Evolutionary conservation across 2,329 filamentous ascomycete species (phyloP), one percentile per base, ranked within the genome.

Genomic region (Orbilia ellipsospora): DNA sequence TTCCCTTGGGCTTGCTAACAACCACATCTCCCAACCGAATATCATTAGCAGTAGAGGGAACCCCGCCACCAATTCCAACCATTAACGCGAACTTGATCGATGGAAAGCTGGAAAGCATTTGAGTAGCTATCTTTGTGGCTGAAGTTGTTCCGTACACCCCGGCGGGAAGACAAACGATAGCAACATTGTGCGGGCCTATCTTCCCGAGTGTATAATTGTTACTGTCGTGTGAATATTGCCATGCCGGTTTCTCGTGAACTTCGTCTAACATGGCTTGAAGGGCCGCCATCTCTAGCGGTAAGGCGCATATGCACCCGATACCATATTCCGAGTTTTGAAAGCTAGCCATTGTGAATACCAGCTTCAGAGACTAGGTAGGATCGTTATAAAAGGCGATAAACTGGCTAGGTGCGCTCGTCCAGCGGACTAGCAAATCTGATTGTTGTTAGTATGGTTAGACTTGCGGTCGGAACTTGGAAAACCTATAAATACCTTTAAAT

Each of bases 261-360:
- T 80, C 77, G 65, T 82, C 81, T 0, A 82, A 73, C 80, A 81
- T 80, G 5, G 66, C 70, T 3, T 59, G 72, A 5, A 80, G 80
- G 8, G 81, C 81, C 1, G 77, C 78, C 72, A 80, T 73, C 56
- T 82, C 81, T 7, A 80, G 62, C 2, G 76, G 65, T 7, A 82
- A 56, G 15, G 81, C 80, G 69, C 81, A 82, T 20, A 82, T 78
- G 79, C 80, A 82, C 50, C 78, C 81, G 23, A 82, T 77, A 0
- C 79, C 80, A 68, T 82, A 83, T 12, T 61, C 57, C 12, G 48
- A n/a, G 44, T 61, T 61, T 36, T 61, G 55, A 40, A 59, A 40
- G 18, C 5, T 59, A 10, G 28, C 13, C 54, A 57, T 57, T 20
- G 54, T 42, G 55, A n/a, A 36, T 36, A 36, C 31, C 10, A 36